Base-by-base conservation (phyloP, 2,329 filamentous ascomycete species). In the Aaosphaeria arxii region DNA sequence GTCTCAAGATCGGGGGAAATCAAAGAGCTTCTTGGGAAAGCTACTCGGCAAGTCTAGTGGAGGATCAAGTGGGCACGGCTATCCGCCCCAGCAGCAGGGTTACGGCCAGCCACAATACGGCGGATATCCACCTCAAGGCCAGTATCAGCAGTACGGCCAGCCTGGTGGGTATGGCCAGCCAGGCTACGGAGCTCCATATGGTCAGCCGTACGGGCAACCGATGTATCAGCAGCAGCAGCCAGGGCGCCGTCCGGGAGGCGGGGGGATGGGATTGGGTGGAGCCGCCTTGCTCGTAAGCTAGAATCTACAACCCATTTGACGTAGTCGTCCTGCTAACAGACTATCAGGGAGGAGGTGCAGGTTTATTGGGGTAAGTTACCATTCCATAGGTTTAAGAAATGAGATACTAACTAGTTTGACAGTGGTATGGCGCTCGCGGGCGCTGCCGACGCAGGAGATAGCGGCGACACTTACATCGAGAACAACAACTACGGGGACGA, bases 311-410 rank as follows among this genome's bases (percentile, higher is more conserved):
- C 17, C 17, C 17, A 24, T 24, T 3, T 2, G 3, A 24, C 17
- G 17, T 24, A 2, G 2, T 24, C 17, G 17, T 24, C 17, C 17
- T 3, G 17, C 17, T 24, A 24, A 24, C 17, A 24, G 17, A 24
- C 17, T 24, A 3, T 24, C 17, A 24, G 17, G 17, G 17, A 24
- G 17, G 17, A 24, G 17, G 17, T 24, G 17, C 17, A 24, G 17
- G 17, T 24, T 24, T 24, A 3, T 3, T 24, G 3, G 17, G 17
- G 17, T 24, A 24, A 24, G 17, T 24, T 3, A 24, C 17, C 17
- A 24, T 6, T 88, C 88, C 24, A 74, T 95, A 40, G 91, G 91
- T 73, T 70, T 89, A 4, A 91, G 90, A 57, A 91, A 87, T 54
- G 91, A 91, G 69, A 63, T 96, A 64, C 61, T 96, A 24, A 24